Percentiles rank a stretch among this genome's conserved stretches.
Evolutionary conservation across 1,284 basidiomycete genomes (phyloP).

Genomic region (Austroboletus niveus): DNA sequence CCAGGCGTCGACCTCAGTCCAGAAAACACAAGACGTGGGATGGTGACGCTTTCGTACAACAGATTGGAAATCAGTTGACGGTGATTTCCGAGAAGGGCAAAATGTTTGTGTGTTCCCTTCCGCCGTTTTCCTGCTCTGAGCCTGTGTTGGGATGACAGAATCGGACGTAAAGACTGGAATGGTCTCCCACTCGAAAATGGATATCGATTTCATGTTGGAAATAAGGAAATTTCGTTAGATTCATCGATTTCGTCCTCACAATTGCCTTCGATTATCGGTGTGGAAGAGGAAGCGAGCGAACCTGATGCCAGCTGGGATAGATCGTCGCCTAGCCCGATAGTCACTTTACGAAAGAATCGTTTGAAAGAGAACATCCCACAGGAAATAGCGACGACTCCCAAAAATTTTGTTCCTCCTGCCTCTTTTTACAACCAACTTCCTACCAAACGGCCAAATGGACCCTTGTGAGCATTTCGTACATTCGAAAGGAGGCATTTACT

Average conservation of each 20-base stretch:
- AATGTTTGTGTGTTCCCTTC: slow-evolving; percentile 41
- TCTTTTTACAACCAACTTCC: slow-evolving; percentile 55
- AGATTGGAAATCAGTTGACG: slow-evolving; percentile 48
- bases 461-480: slow-evolving; percentile 46
- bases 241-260: slow-evolving; percentile 45
- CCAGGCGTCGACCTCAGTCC: slow-evolving; percentile 72
- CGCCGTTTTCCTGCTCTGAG: slow-evolving; percentile 12
- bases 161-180: slow-evolving; percentile 63
- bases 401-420: slow-evolving; percentile 52
- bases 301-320: slow-evolving; percentile 9
- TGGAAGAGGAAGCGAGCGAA: slow-evolving; percentile 28
- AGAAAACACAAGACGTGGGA: slow-evolving; percentile 92
- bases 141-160: slow-evolving; percentile 37
- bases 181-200: slow-evolving; percentile 50
- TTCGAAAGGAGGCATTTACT: slow-evolving; percentile 1
- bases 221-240: slow-evolving; percentile 65
- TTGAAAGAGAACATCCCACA: slow-evolving; percentile 28
- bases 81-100: slow-evolving; percentile 70
- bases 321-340: neutral
- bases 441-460: slow-evolving; percentile 47
- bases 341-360: slow-evolving; percentile 3
- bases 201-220: slow-evolving; percentile 50
- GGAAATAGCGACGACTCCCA: slow-evolving; percentile 12
- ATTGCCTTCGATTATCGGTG: slow-evolving; percentile 47
- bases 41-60: slow-evolving; percentile 66